phyloP scores from a whole-genome alignment of 1,139 yeast species.

The Eremothecium sinecaudum region DNA sequence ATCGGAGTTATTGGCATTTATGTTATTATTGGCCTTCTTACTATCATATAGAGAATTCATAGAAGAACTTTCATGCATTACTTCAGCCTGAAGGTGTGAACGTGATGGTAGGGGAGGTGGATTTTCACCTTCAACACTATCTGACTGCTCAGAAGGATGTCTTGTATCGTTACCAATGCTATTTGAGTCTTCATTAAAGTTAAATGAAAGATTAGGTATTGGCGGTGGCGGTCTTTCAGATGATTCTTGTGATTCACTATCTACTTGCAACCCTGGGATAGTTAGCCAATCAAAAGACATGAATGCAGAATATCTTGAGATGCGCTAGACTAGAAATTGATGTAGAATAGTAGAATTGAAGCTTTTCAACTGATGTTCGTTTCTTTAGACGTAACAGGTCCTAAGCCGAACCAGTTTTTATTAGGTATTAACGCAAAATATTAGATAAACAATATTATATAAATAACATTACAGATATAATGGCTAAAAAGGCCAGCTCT shows the following conservation, averaged over 20 bases:
- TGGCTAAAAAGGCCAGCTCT: constrained; percentile 5
- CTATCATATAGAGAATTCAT: neutral
- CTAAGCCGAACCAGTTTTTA: neutral
- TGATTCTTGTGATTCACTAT: constrained; percentile 11
- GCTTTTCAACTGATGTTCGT: too few relatives aligned
- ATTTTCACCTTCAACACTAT: neutral
- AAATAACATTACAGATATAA: too few relatives aligned
- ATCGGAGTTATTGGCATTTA: constrained; percentile 1
- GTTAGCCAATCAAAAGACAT: constrained; percentile 32
- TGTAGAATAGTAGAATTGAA: too few relatives aligned
- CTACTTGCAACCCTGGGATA: constrained; percentile 23
- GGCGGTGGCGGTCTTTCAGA: constrained; percentile 12
- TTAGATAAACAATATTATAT: too few relatives aligned
- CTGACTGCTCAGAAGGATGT: neutral
- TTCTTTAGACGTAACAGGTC: neutral
- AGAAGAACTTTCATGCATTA: neutral
- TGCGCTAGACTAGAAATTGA: too few relatives aligned
- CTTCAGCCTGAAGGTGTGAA: constrained; percentile 3
- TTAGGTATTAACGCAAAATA: too few relatives aligned
- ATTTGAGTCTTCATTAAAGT: constrained; percentile 4
- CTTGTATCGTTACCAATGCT: neutral
- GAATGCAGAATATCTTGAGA: too few relatives aligned
- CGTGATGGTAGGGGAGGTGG: neutral
- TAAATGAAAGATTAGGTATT: constrained; percentile 26
- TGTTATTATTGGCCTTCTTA: neutral